phyloP scores from a whole-genome alignment of 177 flowering plant species.

The Vitis hybrid region DNA sequence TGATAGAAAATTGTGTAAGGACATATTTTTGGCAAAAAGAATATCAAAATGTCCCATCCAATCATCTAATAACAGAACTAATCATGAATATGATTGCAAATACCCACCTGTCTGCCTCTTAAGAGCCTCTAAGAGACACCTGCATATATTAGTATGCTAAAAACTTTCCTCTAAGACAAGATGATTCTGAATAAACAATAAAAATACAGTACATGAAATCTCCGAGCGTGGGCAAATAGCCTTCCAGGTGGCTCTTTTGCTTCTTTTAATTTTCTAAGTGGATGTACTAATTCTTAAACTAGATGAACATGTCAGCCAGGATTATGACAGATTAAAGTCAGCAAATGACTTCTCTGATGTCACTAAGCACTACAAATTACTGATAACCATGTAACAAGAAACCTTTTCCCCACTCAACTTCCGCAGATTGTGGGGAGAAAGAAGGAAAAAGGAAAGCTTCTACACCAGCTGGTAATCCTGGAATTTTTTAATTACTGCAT shows the following conservation, averaged over 20 bases:
- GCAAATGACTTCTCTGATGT: constrained; percentile 21
- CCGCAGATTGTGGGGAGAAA: neutral
- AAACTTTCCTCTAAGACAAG: constrained; percentile 15
- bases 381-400: constrained; percentile 20
- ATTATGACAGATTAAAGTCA: constrained; percentile 36
- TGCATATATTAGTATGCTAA: constrained; percentile 12
- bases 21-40: constrained; percentile 11
- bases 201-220: constrained; percentile 7
- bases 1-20: neutral
- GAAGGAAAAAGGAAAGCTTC: constrained; percentile 12
- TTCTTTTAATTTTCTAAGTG: constrained; percentile 26
- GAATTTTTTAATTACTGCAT: neutral
- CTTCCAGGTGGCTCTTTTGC: constrained; percentile 17
- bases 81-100: constrained; percentile 20
- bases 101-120: constrained; percentile 22
- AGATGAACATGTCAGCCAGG: constrained; percentile 35
- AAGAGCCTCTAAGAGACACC: constrained; percentile 17
- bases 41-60: constrained; percentile 12
- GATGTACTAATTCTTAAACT: constrained; percentile 39
- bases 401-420: constrained; percentile 15
- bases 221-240: constrained; percentile 24
- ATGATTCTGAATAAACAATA: constrained; percentile 1
- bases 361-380: constrained; percentile 28
- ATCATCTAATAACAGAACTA: constrained; percentile 13
- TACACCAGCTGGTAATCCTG: constrained; percentile 1